Evolutionary conservation across 176 grass and related monocot species (phyloP).

Genomic region (Eragrostis nindensis): DNA sequence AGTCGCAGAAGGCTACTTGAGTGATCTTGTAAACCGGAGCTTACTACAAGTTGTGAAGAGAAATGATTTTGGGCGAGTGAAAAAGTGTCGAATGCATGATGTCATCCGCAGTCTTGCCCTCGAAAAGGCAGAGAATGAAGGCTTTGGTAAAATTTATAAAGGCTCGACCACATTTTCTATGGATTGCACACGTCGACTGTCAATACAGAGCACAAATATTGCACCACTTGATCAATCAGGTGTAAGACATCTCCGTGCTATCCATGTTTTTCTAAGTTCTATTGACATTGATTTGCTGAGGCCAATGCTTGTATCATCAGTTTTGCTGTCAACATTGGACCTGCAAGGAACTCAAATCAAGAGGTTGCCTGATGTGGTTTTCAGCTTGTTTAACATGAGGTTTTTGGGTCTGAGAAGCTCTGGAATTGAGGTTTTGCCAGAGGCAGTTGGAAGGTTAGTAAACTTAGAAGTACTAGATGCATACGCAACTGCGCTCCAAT

Average conservation of each 20-base stretch:
- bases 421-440: no score
- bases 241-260: background rate
- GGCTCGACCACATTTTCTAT: background rate
- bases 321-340: background rate
- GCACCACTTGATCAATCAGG: background rate
- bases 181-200: background rate
- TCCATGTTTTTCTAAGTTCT: background rate
- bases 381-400: no score
- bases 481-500: no score
- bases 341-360: background rate
- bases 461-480: no score
- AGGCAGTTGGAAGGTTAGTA: no score
- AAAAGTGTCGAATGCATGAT: slow-evolving; percentile 38
- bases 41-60: slow-evolving; percentile 27
- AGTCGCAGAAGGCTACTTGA: slow-evolving; percentile 46
- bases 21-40: slow-evolving; percentile 40
- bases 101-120: slow-evolving; percentile 14
- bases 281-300: background rate
- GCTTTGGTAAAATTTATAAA: slow-evolving; percentile 18
- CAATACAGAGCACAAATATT: background rate
- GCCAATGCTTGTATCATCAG: background rate
- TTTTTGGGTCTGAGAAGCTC: no score
- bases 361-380: background rate
- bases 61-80: slow-evolving; percentile 24
- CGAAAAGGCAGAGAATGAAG: background rate